Percentiles rank a stretch among this genome's conserved stretches.
phyloP scores from a whole-genome alignment of 2,329 filamentous ascomycete genomes.

The Hypoxylon sp. region DNA sequence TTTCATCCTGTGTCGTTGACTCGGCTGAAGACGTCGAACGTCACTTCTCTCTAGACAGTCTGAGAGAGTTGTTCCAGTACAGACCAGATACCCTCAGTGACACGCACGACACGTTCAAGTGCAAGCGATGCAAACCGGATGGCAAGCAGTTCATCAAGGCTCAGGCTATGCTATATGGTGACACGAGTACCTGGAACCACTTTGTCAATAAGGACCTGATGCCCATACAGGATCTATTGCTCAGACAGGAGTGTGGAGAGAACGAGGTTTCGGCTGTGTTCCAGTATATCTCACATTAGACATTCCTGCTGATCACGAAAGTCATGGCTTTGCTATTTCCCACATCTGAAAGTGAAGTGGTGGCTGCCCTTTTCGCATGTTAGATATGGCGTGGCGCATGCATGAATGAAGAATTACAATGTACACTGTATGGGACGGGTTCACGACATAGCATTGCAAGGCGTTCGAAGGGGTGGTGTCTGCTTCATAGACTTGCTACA shows the following conservation, averaged over 20 bases:
- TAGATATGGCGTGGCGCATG: constrained; percentile 17
- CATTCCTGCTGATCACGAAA: neutral
- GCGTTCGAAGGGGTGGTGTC: constrained; percentile 4
- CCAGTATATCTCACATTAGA: constrained; percentile 93
- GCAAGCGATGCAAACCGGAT: constrained; percentile 91
- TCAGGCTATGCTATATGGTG: constrained; percentile 94
- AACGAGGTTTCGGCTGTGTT: constrained; percentile 93
- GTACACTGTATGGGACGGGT: neutral
- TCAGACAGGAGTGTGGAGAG: constrained; percentile 87
- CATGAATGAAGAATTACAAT: constrained; percentile 2
- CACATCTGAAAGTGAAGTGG: too few relatives aligned
- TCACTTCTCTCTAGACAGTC: constrained; percentile 91
- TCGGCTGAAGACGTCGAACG: constrained; percentile 96
- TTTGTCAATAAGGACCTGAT: constrained; percentile 86
- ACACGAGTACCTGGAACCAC: constrained; percentile 99
- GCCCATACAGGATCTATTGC: constrained; percentile 89
- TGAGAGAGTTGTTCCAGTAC: constrained; percentile 96
- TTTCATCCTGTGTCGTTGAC: constrained; percentile 97
- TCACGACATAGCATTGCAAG: constrained; percentile 12
- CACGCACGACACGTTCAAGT: constrained; percentile 99
- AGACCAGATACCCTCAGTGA: constrained; percentile 87
- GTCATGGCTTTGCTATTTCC: neutral
- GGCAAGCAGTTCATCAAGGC: constrained; percentile 91
- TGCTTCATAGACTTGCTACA: constrained; percentile 4
- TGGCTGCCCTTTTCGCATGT: constrained; percentile 9